Evolutionary conservation across 2,329 filamentous ascomycete genomes (phyloP).

Genomic region (Parascedosporium putredinis): DNA sequence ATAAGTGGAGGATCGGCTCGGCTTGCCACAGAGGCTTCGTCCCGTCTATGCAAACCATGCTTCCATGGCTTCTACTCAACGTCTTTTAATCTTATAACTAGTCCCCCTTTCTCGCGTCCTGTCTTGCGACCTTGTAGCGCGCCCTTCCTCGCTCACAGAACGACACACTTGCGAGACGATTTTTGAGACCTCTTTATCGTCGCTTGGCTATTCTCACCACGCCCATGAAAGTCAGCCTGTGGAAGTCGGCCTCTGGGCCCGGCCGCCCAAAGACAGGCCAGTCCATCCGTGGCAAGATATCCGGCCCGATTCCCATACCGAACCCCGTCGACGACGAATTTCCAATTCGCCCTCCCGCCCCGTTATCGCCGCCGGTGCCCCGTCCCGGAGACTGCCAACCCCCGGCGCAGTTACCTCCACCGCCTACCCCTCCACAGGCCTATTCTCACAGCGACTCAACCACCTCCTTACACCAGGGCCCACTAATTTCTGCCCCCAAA

Average conservation of each 20-base stretch:
- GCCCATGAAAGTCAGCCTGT: constrained; percentile 30
- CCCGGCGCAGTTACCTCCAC: neutral
- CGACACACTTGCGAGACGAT: no score
- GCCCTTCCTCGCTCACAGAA: no score
- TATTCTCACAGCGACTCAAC: constrained; percentile 5
- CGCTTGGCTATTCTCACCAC: neutral
- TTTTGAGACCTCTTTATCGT: neutral
- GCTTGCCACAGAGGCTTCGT: constrained; percentile 4
- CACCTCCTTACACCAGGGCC: constrained; percentile 5
- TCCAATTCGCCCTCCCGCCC: constrained; percentile 34
- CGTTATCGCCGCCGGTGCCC: constrained; percentile 23
- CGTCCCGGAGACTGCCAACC: constrained; percentile 16
- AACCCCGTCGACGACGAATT: constrained; percentile 41
- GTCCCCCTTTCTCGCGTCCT: neutral
- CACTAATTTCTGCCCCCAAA: neutral
- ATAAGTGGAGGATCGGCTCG: constrained; percentile 1
- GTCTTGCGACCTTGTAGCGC: neutral
- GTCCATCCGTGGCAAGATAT: constrained; percentile 50
- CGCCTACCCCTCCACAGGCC: constrained; percentile 8
- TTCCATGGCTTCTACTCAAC: constrained; percentile 4
- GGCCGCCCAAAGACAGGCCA: constrained; percentile 30
- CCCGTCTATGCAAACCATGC: constrained; percentile 3
- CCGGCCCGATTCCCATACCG: constrained; percentile 47
- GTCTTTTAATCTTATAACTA: constrained; percentile 4
- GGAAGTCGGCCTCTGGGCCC: constrained; percentile 32